phyloP scores from a whole-genome alignment of 148 eudicot genomes.

The Rhododendron vialii region DNA sequence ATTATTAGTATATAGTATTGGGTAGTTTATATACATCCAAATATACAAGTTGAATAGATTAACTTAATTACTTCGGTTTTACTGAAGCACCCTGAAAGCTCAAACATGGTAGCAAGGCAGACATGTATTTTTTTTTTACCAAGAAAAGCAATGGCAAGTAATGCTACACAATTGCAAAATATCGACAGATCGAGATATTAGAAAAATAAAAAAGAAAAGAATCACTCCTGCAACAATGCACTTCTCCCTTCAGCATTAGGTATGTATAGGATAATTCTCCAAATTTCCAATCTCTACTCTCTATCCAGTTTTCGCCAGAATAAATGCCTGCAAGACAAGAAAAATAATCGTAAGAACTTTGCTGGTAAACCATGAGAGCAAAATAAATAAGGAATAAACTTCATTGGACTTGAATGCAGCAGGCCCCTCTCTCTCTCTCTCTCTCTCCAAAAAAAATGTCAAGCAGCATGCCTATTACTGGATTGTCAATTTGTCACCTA shows the following conservation, averaged over 20 bases:
- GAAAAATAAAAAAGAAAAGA: not conserved
- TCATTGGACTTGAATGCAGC: not conserved
- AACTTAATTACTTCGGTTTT: not conserved
- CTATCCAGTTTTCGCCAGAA: not conserved
- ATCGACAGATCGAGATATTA: not conserved
- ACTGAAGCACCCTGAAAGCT: not conserved
- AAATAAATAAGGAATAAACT: not conserved
- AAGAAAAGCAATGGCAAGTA: not conserved
- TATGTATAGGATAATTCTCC: not conserved
- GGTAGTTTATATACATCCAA: not conserved
- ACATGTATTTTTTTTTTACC: too few relatives aligned
- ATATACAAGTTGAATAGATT: not conserved
- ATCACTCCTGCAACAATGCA: not conserved
- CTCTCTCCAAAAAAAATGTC: not conserved
- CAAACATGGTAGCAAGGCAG: not conserved
- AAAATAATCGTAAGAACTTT: not conserved
- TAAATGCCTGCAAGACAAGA: not conserved
- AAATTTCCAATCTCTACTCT: not conserved
- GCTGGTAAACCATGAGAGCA: not conserved
- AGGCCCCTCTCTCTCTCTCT: not conserved
- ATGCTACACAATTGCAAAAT: not conserved
- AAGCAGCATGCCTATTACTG: not conserved
- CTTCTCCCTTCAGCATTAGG: not conserved
- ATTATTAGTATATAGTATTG: too few relatives aligned
- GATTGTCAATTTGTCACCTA: conserved; percentile 20